phyloP scores from a whole-genome alignment of 257 asterid genomes.

The Nyctanthes arbortristis region DNA sequence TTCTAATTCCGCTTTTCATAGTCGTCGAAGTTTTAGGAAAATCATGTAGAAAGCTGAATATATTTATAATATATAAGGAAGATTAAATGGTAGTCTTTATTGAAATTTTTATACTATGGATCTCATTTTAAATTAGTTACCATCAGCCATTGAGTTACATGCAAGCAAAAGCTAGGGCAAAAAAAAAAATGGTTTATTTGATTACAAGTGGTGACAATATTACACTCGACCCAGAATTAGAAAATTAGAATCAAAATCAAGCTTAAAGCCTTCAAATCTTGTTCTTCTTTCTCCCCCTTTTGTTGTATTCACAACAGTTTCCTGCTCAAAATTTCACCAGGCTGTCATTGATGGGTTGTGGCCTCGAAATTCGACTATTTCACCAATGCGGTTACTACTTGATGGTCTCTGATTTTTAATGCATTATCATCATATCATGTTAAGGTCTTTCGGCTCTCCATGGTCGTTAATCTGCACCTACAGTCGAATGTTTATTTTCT shows the following conservation, averaged over 20 bases:
- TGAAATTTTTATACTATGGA: background rate
- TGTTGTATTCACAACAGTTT: too few species aligned
- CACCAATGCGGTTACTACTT: background rate
- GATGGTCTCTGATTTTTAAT: background rate
- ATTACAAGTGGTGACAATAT: background rate
- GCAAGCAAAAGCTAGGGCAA: background rate
- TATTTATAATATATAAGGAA: too few species aligned
- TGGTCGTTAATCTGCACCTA: slow-evolving; percentile 21
- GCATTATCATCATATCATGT: background rate
- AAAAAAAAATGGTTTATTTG: background rate
- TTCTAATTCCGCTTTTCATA: too few species aligned
- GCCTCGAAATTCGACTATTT: background rate
- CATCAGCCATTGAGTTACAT: too few species aligned
- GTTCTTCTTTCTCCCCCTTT: too few species aligned
- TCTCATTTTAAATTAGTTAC: background rate
- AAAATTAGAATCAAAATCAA: background rate
- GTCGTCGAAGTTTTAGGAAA: too few species aligned
- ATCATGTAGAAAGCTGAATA: too few species aligned
- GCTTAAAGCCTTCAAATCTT: too few species aligned
- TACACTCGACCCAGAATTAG: background rate
- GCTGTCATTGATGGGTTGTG: background rate
- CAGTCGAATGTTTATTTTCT: slow-evolving; percentile 48
- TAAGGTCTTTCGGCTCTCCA: slow-evolving; percentile 7
- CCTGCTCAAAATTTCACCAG: too few species aligned
- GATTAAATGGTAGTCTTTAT: too few species aligned